Evolutionary conservation across 2,329 filamentous ascomycete genomes (phyloP).

Genomic region (Decorospora gaudefroyi): DNA sequence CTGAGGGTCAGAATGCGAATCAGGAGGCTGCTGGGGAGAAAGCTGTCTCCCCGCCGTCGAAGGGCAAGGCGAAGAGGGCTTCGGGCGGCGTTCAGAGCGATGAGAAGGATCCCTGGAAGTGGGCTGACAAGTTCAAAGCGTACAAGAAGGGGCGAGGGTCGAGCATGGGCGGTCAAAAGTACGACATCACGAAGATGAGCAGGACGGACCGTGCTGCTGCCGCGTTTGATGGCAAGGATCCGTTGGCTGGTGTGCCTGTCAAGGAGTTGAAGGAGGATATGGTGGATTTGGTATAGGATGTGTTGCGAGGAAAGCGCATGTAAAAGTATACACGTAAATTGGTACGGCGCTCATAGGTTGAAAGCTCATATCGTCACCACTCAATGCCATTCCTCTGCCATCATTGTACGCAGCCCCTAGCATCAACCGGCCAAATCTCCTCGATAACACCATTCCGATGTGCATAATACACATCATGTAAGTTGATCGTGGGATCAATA

Average conservation of each 20-base stretch:
- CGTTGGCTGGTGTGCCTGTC: constrained; percentile 13
- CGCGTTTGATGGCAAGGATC: constrained; percentile 20
- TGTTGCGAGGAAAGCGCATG: background rate
- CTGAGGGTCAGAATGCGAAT: background rate
- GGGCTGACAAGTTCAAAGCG: constrained; percentile 11
- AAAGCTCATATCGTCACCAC: no score
- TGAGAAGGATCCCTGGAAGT: constrained; percentile 22
- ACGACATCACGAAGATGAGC: constrained; percentile 30
- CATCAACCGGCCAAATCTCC: constrained; percentile 59
- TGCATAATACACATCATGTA: constrained; percentile 59
- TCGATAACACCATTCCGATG: constrained; percentile 55
- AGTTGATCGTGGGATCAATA: constrained; percentile 60
- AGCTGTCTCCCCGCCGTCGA: background rate
- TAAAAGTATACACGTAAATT: no score
- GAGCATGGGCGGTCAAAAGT: constrained; percentile 15
- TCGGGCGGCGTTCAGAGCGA: background rate
- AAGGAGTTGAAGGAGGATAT: constrained; percentile 12
- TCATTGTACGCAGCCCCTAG: constrained; percentile 58
- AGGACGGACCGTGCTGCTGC: constrained; percentile 15
- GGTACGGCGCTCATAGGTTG: no score
- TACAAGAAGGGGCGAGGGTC: constrained; percentile 9
- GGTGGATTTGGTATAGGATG: constrained; percentile 7
- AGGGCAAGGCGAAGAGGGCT: constrained; percentile 7
- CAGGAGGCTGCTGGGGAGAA: background rate
- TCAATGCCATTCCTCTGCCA: background rate